Evolutionary conservation across 148 eudicot species (phyloP).

Genomic region (Rheum nobile): DNA sequence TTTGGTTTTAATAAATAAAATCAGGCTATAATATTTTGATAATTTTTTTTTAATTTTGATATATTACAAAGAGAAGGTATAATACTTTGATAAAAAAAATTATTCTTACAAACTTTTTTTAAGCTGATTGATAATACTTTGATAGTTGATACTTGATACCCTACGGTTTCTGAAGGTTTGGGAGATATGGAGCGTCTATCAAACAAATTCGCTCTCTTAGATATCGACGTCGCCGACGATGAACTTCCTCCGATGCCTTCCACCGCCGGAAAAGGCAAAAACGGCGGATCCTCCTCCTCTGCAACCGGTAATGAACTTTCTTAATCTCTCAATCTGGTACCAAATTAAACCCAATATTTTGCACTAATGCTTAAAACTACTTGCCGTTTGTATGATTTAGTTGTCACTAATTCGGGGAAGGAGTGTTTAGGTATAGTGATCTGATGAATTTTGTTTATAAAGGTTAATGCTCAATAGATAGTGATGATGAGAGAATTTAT

Average conservation of each 20-base stretch:
- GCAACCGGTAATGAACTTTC: not conserved
- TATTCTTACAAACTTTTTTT: too few relatives aligned
- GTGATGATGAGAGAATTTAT: not conserved
- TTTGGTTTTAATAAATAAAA: too few relatives aligned
- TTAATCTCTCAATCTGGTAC: not conserved
- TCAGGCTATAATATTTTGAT: too few relatives aligned
- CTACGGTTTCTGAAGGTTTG: not conserved
- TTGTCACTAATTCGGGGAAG: not conserved
- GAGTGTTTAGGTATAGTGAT: too few relatives aligned
- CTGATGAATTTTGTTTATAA: not conserved
- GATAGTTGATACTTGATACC: too few relatives aligned
- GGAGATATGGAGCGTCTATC: not conserved
- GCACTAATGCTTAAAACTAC: not conserved
- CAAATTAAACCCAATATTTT: not conserved
- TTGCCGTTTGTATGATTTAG: not conserved
- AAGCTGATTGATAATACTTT: too few relatives aligned
- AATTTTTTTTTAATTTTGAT: too few relatives aligned
- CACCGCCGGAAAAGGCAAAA: not conserved
- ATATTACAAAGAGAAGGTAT: too few relatives aligned
- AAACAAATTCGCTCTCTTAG: not conserved
- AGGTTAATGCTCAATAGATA: not conserved
- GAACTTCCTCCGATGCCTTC: not conserved
- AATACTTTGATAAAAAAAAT: too few relatives aligned
- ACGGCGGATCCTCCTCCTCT: not conserved
- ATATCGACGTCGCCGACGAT: not conserved